A percentile compares a stretch with the other conserved stretches of the same genome.
Conservation (phyloP, 805 yeast species). For the Saturnispora kantuleensis region DNA sequence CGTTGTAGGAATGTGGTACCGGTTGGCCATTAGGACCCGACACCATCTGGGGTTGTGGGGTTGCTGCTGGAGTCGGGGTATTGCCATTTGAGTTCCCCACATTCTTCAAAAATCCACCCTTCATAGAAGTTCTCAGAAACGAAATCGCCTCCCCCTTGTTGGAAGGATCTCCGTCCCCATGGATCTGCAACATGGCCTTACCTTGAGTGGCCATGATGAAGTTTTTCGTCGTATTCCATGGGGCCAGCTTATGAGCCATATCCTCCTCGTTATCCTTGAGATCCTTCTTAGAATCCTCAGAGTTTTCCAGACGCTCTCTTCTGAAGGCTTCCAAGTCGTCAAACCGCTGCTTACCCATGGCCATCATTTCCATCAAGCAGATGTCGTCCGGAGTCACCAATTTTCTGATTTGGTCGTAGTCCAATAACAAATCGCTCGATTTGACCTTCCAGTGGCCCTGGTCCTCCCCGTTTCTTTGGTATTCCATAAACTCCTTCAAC, state of each 20-base stretch:
- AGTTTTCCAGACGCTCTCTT: conserved; percentile 27
- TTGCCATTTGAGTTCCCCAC: conserved; percentile 13
- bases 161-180: conserved; percentile 92
- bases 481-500: conserved; percentile 95
- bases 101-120: conserved; percentile 63
- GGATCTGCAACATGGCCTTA: conserved; percentile 90
- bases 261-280: conserved; percentile 41
- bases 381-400: conserved; percentile 91
- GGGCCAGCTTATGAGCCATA: conserved; percentile 76
- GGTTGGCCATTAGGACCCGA: conserved; percentile 27
- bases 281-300: conserved; percentile 15
- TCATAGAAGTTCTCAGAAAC: conserved; percentile 84
- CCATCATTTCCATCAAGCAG: conserved; percentile 81
- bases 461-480: conserved; percentile 86
- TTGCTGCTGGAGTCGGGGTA: conserved; percentile 14
- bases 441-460: conserved; percentile 93
- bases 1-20: conserved; percentile 62
- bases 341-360: conserved; percentile 77
- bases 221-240: conserved; percentile 91
- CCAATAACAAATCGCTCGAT: conserved; percentile 55
- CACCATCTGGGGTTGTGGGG: not conserved
- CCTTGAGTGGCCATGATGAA: conserved; percentile 92
- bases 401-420: conserved; percentile 64
- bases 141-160: conserved; percentile 87
- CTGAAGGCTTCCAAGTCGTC: conserved; percentile 65